phyloP scores from a whole-genome alignment of 2,329 filamentous ascomycete species.

The Penicillium oxalicum region DNA sequence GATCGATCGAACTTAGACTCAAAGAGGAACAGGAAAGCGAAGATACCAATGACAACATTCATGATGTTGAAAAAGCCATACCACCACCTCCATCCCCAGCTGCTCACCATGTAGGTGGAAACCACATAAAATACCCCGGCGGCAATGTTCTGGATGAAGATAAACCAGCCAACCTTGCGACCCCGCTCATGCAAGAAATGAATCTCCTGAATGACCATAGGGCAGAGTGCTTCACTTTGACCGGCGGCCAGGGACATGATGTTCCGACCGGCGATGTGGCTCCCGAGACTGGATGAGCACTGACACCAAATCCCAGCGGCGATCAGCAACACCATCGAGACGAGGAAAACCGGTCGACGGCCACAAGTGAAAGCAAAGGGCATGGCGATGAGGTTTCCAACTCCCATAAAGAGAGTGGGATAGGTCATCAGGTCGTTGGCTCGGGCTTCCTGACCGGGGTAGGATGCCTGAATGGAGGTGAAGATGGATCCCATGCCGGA shows the following conservation, averaged over 20 bases:
- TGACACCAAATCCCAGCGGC: constrained; percentile 11
- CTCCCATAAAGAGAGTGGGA: constrained; percentile 22
- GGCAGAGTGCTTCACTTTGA: constrained; percentile 9
- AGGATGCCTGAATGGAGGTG: constrained; percentile 4
- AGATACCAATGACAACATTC: constrained; percentile 8
- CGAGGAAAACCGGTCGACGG: constrained; percentile 13
- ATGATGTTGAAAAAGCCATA: constrained; percentile 11
- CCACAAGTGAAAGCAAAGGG: constrained; percentile 11
- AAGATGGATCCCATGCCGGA: constrained; percentile 38
- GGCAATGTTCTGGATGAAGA: constrained; percentile 9
- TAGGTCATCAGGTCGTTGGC: constrained; percentile 33
- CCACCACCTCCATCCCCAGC: constrained; percentile 14
- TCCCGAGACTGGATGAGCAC: constrained; percentile 8
- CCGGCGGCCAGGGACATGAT: constrained; percentile 12
- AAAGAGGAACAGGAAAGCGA: constrained; percentile 5
- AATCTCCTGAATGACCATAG: constrained; percentile 11
- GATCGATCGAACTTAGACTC: constrained; percentile 8
- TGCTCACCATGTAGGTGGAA: constrained; percentile 11
- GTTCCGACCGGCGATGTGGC: constrained; percentile 14
- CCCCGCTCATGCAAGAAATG: constrained; percentile 13
- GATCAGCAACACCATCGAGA: constrained; percentile 7
- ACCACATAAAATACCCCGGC: constrained; percentile 7
- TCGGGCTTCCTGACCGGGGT: constrained; percentile 9
- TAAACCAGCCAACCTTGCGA: constrained; percentile 11
- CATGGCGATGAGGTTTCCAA: constrained; percentile 17